Percentiles rank a stretch among this genome's conserved stretches.
phyloP scores from a whole-genome alignment of 495 filamentous ascomycete genomes.

The Neurospora tetraspora region DNA sequence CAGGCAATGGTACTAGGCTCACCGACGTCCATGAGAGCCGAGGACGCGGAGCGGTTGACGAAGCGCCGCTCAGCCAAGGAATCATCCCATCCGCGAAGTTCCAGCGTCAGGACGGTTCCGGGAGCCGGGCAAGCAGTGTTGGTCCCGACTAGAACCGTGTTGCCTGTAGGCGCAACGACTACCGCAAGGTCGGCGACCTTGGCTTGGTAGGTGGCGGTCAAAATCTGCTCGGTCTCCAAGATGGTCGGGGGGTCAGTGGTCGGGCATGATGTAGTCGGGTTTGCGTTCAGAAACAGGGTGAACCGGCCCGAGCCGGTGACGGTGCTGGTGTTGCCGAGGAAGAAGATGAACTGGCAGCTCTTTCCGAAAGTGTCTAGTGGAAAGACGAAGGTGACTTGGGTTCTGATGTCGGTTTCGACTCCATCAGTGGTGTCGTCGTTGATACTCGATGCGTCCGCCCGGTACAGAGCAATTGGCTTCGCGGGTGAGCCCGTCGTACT shows the following conservation, averaged over 20 bases:
- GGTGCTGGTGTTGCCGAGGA: background rate
- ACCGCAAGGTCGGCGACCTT: background rate
- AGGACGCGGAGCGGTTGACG: too few relatives aligned
- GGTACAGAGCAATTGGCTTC: background rate
- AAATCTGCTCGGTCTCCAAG: rapidly evolving
- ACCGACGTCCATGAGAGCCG: too few relatives aligned
- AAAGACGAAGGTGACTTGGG: background rate
- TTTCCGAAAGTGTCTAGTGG: background rate
- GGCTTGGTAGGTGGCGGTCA: background rate
- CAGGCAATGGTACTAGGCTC: background rate
- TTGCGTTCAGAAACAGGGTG: background rate
- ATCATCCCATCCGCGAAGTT: background rate
- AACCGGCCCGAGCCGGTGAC: background rate
- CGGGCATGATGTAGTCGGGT: background rate
- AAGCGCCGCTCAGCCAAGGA: too few relatives aligned
- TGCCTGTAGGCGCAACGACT: background rate
- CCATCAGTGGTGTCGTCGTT: background rate
- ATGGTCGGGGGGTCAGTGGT: background rate
- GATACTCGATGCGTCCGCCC: background rate
- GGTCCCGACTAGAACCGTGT: background rate
- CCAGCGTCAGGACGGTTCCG: background rate
- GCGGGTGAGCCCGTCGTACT: background rate
- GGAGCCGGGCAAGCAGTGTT: background rate
- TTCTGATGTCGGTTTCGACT: background rate
- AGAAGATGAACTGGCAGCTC: background rate